Percentiles rank a stretch among this genome's conserved stretches.
Evolutionary conservation across 495 filamentous ascomycete genomes (phyloP).

Genomic region (Chaetomium fimeti): DNA sequence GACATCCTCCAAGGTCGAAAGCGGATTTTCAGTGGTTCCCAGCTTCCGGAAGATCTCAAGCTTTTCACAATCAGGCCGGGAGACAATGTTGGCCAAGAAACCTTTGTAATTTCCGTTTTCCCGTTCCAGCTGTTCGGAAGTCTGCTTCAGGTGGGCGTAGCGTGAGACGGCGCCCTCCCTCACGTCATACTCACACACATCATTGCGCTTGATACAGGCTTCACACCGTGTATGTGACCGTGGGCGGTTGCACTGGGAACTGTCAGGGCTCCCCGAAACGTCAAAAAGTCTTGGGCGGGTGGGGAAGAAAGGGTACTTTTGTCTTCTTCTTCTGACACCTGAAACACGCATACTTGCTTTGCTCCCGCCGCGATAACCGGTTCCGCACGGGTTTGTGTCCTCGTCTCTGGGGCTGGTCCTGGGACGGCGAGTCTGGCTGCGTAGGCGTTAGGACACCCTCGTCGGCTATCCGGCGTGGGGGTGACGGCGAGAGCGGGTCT

Average conservation of each 20-base stretch:
- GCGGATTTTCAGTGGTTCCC: neutral
- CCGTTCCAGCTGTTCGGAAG: neutral
- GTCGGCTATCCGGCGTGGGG: too few relatives aligned
- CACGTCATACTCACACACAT: neutral
- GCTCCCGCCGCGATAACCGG: neutral
- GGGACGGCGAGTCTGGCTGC: neutral
- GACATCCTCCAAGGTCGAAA: neutral
- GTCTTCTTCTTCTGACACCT: constrained; percentile 5
- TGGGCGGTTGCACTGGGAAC: neutral
- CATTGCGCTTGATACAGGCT: neutral
- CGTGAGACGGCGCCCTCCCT: constrained; percentile 1
- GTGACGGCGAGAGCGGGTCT: too few relatives aligned
- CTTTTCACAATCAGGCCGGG: neutral
- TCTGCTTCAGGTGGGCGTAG: neutral
- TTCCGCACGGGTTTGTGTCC: neutral
- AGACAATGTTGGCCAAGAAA: neutral
- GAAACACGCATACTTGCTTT: constrained; percentile 2
- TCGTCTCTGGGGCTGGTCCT: neutral
- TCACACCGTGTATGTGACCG: neutral
- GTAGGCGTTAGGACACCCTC: neutral
- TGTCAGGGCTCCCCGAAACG: neutral
- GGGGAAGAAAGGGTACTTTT: neutral
- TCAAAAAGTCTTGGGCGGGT: neutral
- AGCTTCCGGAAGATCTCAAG: neutral
- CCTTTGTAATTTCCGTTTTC: neutral